Evolutionary conservation across 2,329 filamentous ascomycete genomes (phyloP).

Genomic region (Penicillium psychrosexuale): DNA sequence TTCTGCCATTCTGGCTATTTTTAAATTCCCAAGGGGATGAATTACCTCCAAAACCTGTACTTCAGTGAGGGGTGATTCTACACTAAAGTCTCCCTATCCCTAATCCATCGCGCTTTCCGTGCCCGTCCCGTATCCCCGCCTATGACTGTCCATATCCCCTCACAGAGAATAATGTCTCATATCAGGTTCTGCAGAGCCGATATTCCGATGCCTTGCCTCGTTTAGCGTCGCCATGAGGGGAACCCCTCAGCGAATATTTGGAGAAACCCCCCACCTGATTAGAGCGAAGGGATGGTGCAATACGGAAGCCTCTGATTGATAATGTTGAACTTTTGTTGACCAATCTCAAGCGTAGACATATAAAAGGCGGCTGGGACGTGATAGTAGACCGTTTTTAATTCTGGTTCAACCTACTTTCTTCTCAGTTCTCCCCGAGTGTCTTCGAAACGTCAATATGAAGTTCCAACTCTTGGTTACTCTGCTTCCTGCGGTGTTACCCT

Average conservation of each 20-base stretch:
- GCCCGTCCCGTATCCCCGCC: not conserved
- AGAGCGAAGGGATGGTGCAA: not conserved
- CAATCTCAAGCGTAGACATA: not conserved
- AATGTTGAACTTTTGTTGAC: not conserved
- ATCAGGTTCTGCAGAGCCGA: not conserved
- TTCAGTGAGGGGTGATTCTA: not conserved
- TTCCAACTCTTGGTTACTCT: slow-evolving; percentile 4
- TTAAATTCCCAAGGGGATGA: not conserved
- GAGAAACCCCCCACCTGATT: not conserved
- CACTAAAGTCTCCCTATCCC: not conserved
- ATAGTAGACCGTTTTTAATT: not conserved
- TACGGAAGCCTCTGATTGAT: not conserved
- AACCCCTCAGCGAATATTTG: not conserved
- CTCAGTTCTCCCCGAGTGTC: no score
- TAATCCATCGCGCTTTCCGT: not conserved
- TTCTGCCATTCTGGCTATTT: not conserved
- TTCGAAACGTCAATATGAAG: slow-evolving; percentile 10
- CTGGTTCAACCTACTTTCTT: not conserved
- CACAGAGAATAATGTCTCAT: not conserved
- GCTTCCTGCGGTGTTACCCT: slow-evolving; percentile 9
- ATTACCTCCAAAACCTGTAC: not conserved
- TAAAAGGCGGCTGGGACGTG: not conserved
- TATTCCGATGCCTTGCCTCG: not conserved
- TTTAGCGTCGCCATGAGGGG: slow-evolving; percentile 1
- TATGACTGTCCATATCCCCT: not conserved